Evolutionary conservation across 495 filamentous ascomycete genomes (phyloP).

Genomic region (Aspergillus funiculosus): DNA sequence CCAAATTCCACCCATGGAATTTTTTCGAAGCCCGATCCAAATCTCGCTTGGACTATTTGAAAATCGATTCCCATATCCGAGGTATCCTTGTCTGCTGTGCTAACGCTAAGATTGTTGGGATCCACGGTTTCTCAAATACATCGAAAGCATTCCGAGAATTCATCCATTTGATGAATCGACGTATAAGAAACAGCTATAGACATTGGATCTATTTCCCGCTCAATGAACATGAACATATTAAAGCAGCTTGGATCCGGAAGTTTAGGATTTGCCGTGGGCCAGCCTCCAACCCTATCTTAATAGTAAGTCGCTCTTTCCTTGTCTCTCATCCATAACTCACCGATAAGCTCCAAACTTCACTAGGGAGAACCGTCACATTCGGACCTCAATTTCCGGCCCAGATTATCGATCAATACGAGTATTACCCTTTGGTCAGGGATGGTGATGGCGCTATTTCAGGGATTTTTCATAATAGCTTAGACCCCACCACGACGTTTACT

Average conservation of each 20-base stretch:
- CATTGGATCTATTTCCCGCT: slow-evolving; percentile 14
- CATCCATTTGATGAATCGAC: slow-evolving; percentile 7
- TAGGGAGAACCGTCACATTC: slow-evolving; percentile 14
- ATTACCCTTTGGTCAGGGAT: slow-evolving; percentile 2
- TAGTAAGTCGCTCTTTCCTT: slow-evolving; percentile 5
- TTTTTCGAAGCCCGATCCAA: background rate
- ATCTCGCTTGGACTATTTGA: slow-evolving; percentile 7
- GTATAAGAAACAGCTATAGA: background rate
- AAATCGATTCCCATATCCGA: slow-evolving; percentile 5
- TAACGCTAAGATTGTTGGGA: background rate
- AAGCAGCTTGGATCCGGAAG: slow-evolving; percentile 13
- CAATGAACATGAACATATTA: slow-evolving; percentile 1
- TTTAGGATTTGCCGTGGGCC: background rate
- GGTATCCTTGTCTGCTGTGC: slow-evolving; percentile 14
- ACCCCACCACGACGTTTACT: background rate
- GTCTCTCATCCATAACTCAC: background rate
- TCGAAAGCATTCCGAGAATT: slow-evolving; percentile 4
- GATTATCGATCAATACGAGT: slow-evolving; percentile 1
- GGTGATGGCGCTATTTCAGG: slow-evolving; percentile 13
- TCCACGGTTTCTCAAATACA: slow-evolving; percentile 9
- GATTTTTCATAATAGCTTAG: slow-evolving; percentile 11
- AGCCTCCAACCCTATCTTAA: background rate
- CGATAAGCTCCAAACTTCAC: slow-evolving; percentile 6
- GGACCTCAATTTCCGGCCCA: slow-evolving; percentile 4
- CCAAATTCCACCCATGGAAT: slow-evolving; percentile 13